Conservation (phyloP, 2,329 filamentous ascomycete genomes). For the Fusarium sterilihyphosum region DNA sequence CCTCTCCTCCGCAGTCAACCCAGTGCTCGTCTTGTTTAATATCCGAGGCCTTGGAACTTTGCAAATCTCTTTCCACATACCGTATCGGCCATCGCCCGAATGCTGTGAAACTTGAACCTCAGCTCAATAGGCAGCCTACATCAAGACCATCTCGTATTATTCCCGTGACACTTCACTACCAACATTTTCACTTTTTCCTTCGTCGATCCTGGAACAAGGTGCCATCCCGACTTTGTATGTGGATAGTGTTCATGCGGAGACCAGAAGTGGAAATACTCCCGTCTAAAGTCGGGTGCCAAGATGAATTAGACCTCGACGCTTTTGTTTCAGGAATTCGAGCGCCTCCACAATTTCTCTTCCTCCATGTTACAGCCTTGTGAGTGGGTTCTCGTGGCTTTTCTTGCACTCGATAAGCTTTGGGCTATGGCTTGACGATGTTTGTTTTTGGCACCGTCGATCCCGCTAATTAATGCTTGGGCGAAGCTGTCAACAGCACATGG, state of each 20-base stretch:
- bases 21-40: constrained; percentile 9
- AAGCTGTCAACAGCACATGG: background rate
- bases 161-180: background rate
- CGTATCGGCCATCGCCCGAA: constrained; percentile 35
- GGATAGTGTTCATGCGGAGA: constrained; percentile 15
- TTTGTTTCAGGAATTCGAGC: constrained; percentile 13
- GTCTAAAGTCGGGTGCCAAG: background rate
- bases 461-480: background rate
- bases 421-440: background rate
- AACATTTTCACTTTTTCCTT: background rate
- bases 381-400: constrained; percentile 13
- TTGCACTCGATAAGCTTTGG: constrained; percentile 3
- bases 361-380: constrained; percentile 30
- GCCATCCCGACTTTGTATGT: constrained; percentile 26
- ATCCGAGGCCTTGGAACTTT: background rate
- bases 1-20: background rate
- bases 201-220: constrained; percentile 18
- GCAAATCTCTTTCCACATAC: background rate
- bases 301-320: constrained; percentile 10
- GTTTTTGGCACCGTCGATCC: background rate
- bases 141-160: constrained; percentile 12
- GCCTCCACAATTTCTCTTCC: constrained; percentile 16
- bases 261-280: constrained; percentile 28
- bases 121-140: constrained; percentile 18
- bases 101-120: constrained; percentile 25